Percentiles rank a stretch among this genome's conserved stretches.
These are phyloP conservation scores for Phyllosticta ampelicida DNA, from an alignment of 2,329 filamentous ascomycete species.

Conservation along the genomic window DNA sequence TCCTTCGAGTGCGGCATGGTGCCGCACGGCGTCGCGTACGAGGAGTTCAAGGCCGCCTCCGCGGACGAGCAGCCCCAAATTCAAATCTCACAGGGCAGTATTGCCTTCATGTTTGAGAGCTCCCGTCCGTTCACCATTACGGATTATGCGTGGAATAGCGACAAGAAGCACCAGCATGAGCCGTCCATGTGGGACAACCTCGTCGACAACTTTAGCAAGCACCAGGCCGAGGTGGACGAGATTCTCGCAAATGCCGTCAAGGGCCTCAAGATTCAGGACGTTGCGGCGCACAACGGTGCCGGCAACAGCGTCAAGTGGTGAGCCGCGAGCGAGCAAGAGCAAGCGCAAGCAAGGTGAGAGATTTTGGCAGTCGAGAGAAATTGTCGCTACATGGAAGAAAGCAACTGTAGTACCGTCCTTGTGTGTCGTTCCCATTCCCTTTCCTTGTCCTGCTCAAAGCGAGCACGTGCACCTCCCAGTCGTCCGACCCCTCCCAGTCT, in stretches of 20 bases:
- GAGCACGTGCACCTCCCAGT: too few relatives aligned
- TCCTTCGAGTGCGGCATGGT: constrained; percentile 63
- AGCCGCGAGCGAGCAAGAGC: too few relatives aligned
- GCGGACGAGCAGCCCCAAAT: constrained; percentile 32
- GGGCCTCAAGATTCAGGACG: constrained; percentile 13
- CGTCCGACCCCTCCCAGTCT: too few relatives aligned
- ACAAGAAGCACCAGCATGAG: constrained; percentile 39
- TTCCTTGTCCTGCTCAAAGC: too few relatives aligned
- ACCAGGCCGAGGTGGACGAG: constrained; percentile 38
- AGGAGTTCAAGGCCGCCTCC: constrained; percentile 46
- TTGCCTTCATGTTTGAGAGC: constrained; percentile 56
- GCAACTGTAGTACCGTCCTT: too few relatives aligned
- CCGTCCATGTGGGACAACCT: constrained; percentile 42
- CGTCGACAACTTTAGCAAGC: constrained; percentile 41
- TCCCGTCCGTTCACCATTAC: constrained; percentile 26
- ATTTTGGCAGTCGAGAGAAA: too few relatives aligned
- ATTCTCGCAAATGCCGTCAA: constrained; percentile 28
- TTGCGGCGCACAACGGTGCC: neutral
- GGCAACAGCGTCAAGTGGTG: neutral
- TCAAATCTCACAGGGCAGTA: constrained; percentile 39
- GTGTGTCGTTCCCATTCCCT: too few relatives aligned
- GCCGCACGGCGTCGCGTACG: constrained; percentile 51
- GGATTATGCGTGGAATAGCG: constrained; percentile 25
- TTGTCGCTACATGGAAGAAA: too few relatives aligned
- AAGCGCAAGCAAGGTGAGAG: too few relatives aligned